Base-by-base conservation (phyloP, 805 yeast species). In the Nakazawaea sp. region DNA sequence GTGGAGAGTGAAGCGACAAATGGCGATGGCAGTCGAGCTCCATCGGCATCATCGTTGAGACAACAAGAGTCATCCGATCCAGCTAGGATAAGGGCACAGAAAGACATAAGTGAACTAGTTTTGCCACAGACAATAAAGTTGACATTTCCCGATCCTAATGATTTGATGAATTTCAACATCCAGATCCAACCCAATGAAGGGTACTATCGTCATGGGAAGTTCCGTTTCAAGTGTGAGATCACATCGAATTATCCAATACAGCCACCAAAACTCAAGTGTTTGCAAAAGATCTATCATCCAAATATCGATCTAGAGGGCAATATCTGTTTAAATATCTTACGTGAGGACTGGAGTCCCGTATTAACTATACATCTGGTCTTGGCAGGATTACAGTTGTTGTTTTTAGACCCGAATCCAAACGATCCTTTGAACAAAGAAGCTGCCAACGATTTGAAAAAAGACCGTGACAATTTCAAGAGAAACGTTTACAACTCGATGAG, bases 311-410 rank as follows among this genome's bases (percentile, higher is more conserved):
- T 75, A 16, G 81, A 84, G 30, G 97, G 97, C 0, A 90, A 88
- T 52, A 84, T 90, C 5, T 90, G 98, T 53, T 68, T 90, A 43
- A 90, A 90, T 53, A 89, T 90, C 25, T 65, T 90, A 42, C 66
- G 97, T 47, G 96, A 89, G 55, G 97, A 90, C 56, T 90, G 98
- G 98, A 78, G 88, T 20, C 97, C 98, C 0, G 95, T 88, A 0
- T 65, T 90, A 46, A 84, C 82, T 41, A 62, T 90, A 51, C 86
- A 83, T 53, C 70, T 89, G 4, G 78, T 90, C 7, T 68, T 89
- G 39, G 79, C 89, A 27, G 97, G 98, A 0, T 66, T 90, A 37
- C 74, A 88, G 50, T 88, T 81, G 53, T 67, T 90, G 43, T 88
- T 90, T 48, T 61, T 86, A 37, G 97, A 90, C 47, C 96, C 97